Evolutionary conservation across 768 basidiomycete genomes (phyloP).

Genomic region (Lentinula edodes): DNA sequence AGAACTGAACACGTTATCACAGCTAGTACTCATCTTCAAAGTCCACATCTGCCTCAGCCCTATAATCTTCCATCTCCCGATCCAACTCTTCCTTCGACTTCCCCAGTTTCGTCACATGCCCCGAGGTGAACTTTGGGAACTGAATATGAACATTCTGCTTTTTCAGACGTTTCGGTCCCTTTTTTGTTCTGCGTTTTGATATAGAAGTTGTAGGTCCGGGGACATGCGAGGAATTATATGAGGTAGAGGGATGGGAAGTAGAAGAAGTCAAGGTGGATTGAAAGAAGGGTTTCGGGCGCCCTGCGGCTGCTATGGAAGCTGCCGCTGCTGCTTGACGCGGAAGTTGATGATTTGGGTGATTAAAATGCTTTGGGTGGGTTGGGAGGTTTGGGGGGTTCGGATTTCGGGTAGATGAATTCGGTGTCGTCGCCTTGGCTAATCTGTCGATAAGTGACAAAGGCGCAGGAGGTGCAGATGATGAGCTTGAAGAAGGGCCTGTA

Average conservation of each 20-base stretch:
- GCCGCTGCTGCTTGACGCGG: conserved; percentile 19
- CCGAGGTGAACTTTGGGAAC: background rate
- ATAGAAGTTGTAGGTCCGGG: conserved; percentile 17
- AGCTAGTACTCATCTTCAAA: background rate
- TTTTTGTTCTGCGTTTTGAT: conserved; percentile 46
- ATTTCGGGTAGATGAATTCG: background rate
- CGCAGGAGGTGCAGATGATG: background rate
- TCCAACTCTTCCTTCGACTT: conserved; percentile 58
- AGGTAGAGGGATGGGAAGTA: background rate
- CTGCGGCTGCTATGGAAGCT: conserved; percentile 13
- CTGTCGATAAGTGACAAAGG: background rate
- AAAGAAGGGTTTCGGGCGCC: conserved; percentile 25
- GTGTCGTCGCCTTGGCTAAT: background rate
- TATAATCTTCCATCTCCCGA: conserved; percentile 78
- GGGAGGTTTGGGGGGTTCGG: background rate
- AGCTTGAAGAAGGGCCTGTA: conserved; percentile 2
- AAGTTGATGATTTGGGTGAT: conserved; percentile 6
- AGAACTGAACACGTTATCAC: too few species aligned
- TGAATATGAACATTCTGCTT: conserved; percentile 30
- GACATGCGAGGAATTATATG: conserved; percentile 12
- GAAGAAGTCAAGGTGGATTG: too few species aligned
- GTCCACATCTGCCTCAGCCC: conserved; percentile 24
- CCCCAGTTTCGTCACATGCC: conserved; percentile 8
- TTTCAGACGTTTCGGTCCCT: conserved; percentile 70
- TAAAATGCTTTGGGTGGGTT: background rate